Base-by-base conservation (phyloP, 2,329 filamentous ascomycete species). In the Metarhizium sp. region DNA sequence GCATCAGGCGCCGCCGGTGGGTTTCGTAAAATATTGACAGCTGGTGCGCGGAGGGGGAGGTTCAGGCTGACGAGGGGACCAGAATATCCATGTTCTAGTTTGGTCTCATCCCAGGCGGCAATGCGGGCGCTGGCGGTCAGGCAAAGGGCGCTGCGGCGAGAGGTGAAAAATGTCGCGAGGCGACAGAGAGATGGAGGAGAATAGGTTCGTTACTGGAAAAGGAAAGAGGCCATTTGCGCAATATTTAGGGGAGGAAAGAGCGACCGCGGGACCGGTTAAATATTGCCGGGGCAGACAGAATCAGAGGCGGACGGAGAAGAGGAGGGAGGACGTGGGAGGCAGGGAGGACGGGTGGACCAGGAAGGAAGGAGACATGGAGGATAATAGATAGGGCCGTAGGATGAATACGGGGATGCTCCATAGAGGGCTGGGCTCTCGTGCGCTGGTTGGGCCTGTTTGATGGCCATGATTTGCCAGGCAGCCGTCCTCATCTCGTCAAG, bases 201-300 rank as follows among this genome's bases (percentile, higher is more conserved):
- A 36, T 50, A 48, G 14, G 14, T 20, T 45, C 45, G 50, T 57
- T 59, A 49, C 57, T 54, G 14, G 25, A 57, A 53, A 47, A 34
- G 57, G 57, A 57, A 59, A 29, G 57, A 36, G 52, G 56, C 48
- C 54, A 58, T 34, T 34, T 34, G 10, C 10, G 32, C 32, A 50
- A 20, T 30, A 40, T 36, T 46, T 25, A 25, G 25, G 40, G 32
- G 51, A 46, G 50, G 45, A 30, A 16, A 42, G 50, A 43, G 50
- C 50, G 36, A 11, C 50, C 20, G 18, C 20, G 16, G 30, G 34
- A 10, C 45, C 45, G 45, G 50, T 51, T 51, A 42, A 42, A 43
- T 51, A 43, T 51, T 45, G 42, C n/a, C 16, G n/a, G 20, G 42
- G 42, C 42, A 16, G n/a, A 10, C 16, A 20, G 42, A 7, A 25